Base-by-base conservation (phyloP, 2,329 filamentous ascomycete genomes). In the Mycosphaerella sp. region DNA sequence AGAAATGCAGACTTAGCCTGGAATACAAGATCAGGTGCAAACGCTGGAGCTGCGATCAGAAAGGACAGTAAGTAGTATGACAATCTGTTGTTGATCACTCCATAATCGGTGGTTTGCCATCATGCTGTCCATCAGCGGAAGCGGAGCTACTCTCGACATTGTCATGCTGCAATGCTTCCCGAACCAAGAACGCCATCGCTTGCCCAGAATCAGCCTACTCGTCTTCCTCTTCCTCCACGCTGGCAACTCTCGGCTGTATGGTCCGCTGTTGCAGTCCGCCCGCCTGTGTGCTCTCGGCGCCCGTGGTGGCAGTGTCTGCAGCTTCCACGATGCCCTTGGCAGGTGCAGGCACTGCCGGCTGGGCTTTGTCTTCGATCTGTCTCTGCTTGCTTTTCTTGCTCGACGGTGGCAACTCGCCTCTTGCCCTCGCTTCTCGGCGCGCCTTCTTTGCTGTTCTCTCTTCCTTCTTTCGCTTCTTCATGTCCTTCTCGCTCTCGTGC, bases 401-500 rank as follows among this genome's bases (percentile, higher is more conserved):
- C 17, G 37, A 35, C 9, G 47, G 47, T 34, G 41, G 41, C 47
- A 49, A 41, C 30, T 60, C 61, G 14, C 59, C 62, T 13, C 57
- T 56, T n/a, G 58, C 60, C 50, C 64, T 66, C 10, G 60, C 61
- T 45, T 63, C 64, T 36, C 60, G 54, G 39, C 62, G 63, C 3
- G 61, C 62, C 52, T 63, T 64, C 59, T 68, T 68, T 44, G 54
- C 55, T 42, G 59, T 52, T 7, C 64, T 41, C 51, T 68, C 66
- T 14, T 63, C 60, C 60, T 68, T 67, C 63, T 70, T 70, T 10
- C 66, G 59, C 59, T 63, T 63, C 62, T 69, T 69, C 43, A 66
- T 58, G 9, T 64, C 63, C 55, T 65, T 65, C 44, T 66, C 65
- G 32, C 62, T 63, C 59, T 70, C 90, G 70, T 98, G 93, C 93